Base-by-base conservation (phyloP, 257 asterid genomes). In the Nicotiana sylvestris region DNA sequence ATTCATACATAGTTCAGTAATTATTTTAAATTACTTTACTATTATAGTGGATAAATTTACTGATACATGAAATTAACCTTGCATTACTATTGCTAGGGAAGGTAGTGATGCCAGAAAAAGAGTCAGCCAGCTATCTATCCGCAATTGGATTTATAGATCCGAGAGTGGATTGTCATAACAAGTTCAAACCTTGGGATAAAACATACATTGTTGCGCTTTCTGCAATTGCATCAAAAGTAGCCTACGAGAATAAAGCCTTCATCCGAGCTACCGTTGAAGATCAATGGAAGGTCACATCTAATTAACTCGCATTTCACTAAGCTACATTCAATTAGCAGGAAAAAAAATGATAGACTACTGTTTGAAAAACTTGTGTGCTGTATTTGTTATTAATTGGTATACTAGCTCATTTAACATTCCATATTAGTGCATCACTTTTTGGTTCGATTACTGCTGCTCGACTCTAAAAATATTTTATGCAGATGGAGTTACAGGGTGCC, bases 211-310 rank as follows among this genome's bases (percentile, higher is more conserved):
- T 87, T 10, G 56, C 87, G 27, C 88, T 93, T 10, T 87, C 85
- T 18, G 94, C 91, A 2, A 79, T 90, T 92, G 96, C 97, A 18
- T 93, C 96, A 9, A 93, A 93, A 87, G 10, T 91, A 83, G 90
- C 96, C 62, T 93, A 91, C 33, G 97, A 93, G 85, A 93, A 93
- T 83, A 65, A 81, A 4, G 88, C 84, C 17, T 88, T 87, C 83
- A 86, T 89, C 85, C 82, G 78, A 85, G 43, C 62, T 43, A 85
- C 83, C 0, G 92, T 93, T 74, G 85, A 93, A 78, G 83, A 87
- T 18, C 87, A 69, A 69, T 91, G 97, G 96, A 89, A 91, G 96
- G 96, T 91, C 12, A 3, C 12, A 3, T 33, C 30, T 43, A 21
- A 43, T 43, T 43, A 39, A 37, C 33, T 66, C 5, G 8, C 2